Percentiles rank a stretch among this genome's conserved stretches.
Conservation (phyloP, 2,329 filamentous ascomycete genomes). For the Venturia effusa region DNA sequence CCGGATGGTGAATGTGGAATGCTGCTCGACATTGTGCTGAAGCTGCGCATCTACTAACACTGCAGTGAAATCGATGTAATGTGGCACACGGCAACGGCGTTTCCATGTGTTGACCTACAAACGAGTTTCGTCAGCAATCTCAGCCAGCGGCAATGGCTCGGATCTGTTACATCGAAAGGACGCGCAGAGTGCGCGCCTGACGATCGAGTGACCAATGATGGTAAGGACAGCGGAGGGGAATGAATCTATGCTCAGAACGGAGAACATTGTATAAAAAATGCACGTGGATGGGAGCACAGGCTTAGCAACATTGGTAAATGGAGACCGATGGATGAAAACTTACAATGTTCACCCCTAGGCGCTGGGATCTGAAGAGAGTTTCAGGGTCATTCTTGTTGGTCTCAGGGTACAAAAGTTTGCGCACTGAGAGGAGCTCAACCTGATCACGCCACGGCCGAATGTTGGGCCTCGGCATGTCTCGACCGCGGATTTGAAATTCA, state of each 20-base stretch:
- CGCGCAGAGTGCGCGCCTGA: too few relatives aligned
- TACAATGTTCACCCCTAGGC: constrained; percentile 4
- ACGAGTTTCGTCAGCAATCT: not conserved
- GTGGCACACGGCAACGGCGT: constrained; percentile 4
- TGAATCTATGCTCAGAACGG: not conserved
- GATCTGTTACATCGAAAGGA: not conserved
- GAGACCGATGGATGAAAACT: not conserved
- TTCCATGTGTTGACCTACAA: constrained; percentile 4
- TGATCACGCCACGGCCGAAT: constrained; percentile 5
- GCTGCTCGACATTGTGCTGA: constrained; percentile 1
- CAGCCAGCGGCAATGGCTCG: not conserved
- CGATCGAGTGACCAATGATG: not conserved
- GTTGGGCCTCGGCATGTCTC: constrained; percentile 3
- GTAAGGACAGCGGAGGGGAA: not conserved
- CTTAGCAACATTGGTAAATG: not conserved
- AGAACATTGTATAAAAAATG: too few relatives aligned
- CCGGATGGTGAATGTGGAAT: not conserved
- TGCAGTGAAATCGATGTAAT: constrained; percentile 5
- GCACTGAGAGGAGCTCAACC: constrained; percentile 4
- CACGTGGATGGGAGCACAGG: not conserved
- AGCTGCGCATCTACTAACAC: constrained; percentile 1
- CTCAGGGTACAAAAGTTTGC: constrained; percentile 6
- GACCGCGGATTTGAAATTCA: not conserved
- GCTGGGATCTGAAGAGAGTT: not conserved
- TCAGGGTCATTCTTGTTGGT: not conserved